Conservation (phyloP, 441 rosid genomes). For the Corymbia citriodora region DNA sequence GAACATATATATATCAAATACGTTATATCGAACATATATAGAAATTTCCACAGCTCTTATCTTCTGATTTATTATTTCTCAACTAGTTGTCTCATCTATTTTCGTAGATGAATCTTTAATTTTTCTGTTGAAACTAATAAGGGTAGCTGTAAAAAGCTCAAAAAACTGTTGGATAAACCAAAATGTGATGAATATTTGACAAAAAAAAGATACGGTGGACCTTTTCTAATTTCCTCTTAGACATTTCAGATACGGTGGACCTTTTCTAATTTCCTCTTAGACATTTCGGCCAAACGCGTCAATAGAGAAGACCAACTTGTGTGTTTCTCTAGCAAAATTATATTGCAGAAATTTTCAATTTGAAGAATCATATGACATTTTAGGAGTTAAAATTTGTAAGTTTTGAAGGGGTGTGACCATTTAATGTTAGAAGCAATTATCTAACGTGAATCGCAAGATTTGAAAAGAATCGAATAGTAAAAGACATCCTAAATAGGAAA, state of each 20-base stretch:
- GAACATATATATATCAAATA: neutral
- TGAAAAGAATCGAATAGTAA: neutral
- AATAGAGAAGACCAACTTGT: too few species aligned
- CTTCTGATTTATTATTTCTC: too few species aligned
- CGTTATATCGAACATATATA: too few species aligned
- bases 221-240: neutral
- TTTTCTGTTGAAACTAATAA: neutral
- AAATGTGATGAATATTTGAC: neutral
- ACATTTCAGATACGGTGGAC: neutral
- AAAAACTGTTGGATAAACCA: neutral
- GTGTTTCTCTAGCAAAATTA: neutral
- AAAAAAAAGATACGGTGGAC: neutral
- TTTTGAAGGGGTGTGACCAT: neutral
- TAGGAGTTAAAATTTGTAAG: neutral
- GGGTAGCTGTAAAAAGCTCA: neutral
- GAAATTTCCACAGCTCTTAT: neutral
- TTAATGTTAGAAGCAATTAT: neutral
- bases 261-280: neutral
- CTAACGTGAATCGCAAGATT: neutral
- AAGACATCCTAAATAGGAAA: neutral
- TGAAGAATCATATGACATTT: neutral
- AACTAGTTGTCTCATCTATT: neutral
- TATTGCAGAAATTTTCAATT: neutral
- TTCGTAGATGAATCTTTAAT: neutral
- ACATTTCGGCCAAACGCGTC: neutral